Evolutionary conservation across 306 rosid species (phyloP).

Genomic region (Heteromeles arbutifolia): DNA sequence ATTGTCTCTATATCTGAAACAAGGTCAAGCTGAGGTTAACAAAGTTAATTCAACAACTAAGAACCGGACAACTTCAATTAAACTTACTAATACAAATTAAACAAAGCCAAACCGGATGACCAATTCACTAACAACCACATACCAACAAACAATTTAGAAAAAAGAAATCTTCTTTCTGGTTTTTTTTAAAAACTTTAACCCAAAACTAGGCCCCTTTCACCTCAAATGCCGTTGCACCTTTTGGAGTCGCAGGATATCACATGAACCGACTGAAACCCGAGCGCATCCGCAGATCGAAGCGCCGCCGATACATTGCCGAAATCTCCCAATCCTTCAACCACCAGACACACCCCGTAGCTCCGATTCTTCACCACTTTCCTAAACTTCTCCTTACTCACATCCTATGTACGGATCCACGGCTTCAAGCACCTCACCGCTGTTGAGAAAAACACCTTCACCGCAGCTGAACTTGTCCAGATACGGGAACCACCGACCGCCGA

Average conservation of each 20-base stretch:
- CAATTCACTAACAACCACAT: not conserved
- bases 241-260: too few species aligned
- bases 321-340: slow-evolving; percentile 83
- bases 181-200: too few species aligned
- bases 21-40: not conserved
- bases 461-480: slow-evolving; percentile 53
- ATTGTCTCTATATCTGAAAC: slow-evolving; percentile 76
- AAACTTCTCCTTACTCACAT: slow-evolving; percentile 58
- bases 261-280: too few species aligned
- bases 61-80: not conserved
- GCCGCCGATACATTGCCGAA: too few species aligned
- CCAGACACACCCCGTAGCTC: slow-evolving; percentile 80
- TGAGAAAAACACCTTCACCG: slow-evolving; percentile 28
- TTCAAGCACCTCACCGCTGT: slow-evolving; percentile 53
- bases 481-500: slow-evolving; percentile 58
- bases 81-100: not conserved
- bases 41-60: not conserved
- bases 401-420: slow-evolving; percentile 51
- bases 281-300: too few species aligned
- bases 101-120: not conserved
- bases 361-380: slow-evolving; percentile 51
- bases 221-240: too few species aligned
- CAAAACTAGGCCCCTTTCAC: too few species aligned
- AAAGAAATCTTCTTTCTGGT: not conserved
- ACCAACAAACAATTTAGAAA: not conserved